Conservation (phyloP, 164 flowering plant species). For the Litsea cubeba region DNA sequence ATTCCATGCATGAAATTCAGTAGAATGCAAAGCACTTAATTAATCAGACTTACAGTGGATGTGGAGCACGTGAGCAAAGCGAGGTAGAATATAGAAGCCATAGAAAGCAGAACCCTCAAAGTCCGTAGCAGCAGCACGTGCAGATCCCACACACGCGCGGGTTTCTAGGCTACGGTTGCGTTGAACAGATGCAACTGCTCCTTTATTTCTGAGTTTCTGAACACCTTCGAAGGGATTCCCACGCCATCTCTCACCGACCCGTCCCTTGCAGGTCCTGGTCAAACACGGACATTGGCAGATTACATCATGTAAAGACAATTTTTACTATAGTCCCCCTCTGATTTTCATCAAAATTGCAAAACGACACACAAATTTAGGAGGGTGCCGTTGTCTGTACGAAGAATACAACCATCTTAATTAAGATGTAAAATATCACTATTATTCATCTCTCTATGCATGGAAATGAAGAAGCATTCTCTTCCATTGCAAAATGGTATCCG, state of each 20-base stretch:
- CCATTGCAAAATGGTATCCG: background rate
- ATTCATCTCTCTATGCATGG: too few relatives aligned
- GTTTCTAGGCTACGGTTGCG: constrained; percentile 9
- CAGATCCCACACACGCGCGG: constrained; percentile 10
- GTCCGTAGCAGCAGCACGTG: constrained; percentile 21
- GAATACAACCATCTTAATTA: background rate
- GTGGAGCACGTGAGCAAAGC: background rate
- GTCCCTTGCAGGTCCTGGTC: constrained; percentile 15
- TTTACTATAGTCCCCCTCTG: background rate
- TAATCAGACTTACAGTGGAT: background rate
- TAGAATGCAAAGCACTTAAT: background rate
- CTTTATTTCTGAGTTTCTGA: constrained; percentile 5
- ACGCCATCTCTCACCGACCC: constrained; percentile 20
- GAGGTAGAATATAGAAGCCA: background rate
- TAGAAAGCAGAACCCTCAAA: constrained; percentile 18
- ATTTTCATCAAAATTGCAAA: background rate
- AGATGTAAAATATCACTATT: too few relatives aligned
- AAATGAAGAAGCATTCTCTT: background rate
- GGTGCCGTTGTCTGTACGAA: constrained; percentile 3
- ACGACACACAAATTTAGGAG: constrained; percentile 5
- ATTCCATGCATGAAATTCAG: background rate
- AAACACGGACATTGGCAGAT: constrained; percentile 20
- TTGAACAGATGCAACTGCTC: constrained; percentile 1
- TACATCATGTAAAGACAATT: background rate
- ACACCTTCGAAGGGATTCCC: constrained; percentile 23